phyloP scores from a whole-genome alignment of 2,329 filamentous ascomycete genomes.

The Akanthomyces lecanii region DNA sequence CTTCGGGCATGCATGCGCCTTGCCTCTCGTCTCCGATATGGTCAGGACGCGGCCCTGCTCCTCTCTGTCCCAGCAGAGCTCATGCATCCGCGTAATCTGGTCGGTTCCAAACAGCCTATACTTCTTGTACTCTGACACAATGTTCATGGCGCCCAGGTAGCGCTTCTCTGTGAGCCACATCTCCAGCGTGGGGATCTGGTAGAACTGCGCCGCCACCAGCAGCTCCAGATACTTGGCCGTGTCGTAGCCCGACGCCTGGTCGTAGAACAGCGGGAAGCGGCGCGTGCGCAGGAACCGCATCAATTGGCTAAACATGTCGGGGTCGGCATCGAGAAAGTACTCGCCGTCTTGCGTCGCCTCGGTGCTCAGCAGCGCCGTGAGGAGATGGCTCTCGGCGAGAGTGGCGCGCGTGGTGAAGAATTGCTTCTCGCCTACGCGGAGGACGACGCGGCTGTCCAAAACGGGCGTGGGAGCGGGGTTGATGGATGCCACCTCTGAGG shows the following conservation, averaged over 20 bases:
- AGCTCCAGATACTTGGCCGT: conserved; percentile 32
- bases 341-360: conserved; percentile 21
- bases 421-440: conserved; percentile 19
- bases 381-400: conserved; percentile 19
- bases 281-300: conserved; percentile 32
- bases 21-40: conserved; percentile 5
- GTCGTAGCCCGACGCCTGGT: conserved; percentile 28
- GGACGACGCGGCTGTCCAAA: not conserved
- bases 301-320: conserved; percentile 33
- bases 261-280: conserved; percentile 33
- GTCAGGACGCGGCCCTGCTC: conserved; percentile 7
- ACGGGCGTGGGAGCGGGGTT: not conserved
- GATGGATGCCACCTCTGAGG: not conserved
- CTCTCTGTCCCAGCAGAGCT: conserved; percentile 12
- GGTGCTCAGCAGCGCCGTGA: conserved; percentile 17
- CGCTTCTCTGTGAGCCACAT: conserved; percentile 24
- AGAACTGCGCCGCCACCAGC: conserved; percentile 31
- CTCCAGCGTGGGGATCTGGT: conserved; percentile 25
- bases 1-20: conserved; percentile 5
- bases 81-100: conserved; percentile 9
- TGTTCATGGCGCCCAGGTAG: conserved; percentile 18
- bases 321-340: conserved; percentile 37
- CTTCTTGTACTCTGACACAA: conserved; percentile 5
- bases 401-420: conserved; percentile 22
- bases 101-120: conserved; percentile 7